Percentiles rank a stretch among this genome's conserved stretches.
Conservation (phyloP, 345 rosid genomes). For the Capsella bursapastoris region DNA sequence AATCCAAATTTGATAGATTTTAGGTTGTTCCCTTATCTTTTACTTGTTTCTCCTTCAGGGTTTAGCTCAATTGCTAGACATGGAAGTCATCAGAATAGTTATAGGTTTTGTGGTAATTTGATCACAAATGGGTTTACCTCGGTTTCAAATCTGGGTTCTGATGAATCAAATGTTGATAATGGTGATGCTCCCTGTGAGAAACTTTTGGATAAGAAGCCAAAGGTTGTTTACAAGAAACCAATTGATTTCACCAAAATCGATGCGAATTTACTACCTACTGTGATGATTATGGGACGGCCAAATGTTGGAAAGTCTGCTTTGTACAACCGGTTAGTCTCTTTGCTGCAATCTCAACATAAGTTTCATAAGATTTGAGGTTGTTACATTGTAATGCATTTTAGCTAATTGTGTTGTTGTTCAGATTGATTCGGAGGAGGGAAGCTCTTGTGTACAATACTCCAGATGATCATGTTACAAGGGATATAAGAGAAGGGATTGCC, state of each 20-base stretch:
- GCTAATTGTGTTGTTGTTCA: constrained; percentile 32
- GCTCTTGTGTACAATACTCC: constrained; percentile 95
- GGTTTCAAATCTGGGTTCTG: constrained; percentile 27
- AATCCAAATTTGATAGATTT: background rate
- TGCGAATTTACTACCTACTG: constrained; percentile 68
- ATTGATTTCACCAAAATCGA: constrained; percentile 77
- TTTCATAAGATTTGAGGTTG: background rate
- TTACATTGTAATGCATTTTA: background rate
- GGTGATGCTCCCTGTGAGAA: constrained; percentile 3
- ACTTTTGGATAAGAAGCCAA: constrained; percentile 39
- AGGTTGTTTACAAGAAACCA: constrained; percentile 49
- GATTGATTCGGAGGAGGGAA: constrained; percentile 90
- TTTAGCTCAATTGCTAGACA: background rate
- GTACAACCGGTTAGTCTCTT: constrained; percentile 70
- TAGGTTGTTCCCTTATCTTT: background rate
- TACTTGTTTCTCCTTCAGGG: constrained; percentile 28
- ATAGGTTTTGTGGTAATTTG: background rate
- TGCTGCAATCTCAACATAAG: background rate
- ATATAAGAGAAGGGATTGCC: constrained; percentile 93
- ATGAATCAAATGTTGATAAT: constrained; percentile 16
- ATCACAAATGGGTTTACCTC: constrained; percentile 51
- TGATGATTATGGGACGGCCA: constrained; percentile 88
- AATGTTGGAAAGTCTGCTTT: constrained; percentile 97
- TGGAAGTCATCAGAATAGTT: constrained; percentile 22
- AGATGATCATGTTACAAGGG: constrained; percentile 92